These are phyloP conservation scores for Saksenaea oblongispora DNA, from an alignment of 371 early-diverging fungal genomes.

Conservation along the genomic window DNA sequence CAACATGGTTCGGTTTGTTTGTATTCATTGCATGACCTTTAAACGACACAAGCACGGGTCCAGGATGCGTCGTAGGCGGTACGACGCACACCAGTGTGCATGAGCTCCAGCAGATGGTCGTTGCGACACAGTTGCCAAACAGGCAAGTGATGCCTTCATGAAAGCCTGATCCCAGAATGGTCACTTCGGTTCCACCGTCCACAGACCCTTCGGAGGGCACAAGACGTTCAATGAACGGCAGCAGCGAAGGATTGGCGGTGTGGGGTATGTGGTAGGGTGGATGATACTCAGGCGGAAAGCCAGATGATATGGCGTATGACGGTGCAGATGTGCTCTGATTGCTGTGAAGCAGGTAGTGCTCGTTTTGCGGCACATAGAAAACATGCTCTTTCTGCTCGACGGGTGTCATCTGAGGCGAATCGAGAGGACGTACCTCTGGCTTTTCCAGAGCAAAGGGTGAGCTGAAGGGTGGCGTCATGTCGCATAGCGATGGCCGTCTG, in stretches of 20 bases:
- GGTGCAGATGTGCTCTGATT: background rate
- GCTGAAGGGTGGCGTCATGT: background rate
- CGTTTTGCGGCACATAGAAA: background rate
- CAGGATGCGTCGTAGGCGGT: constrained; percentile 70
- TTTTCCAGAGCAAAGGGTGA: background rate
- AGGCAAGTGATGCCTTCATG: constrained; percentile 49
- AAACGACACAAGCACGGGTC: constrained; percentile 70
- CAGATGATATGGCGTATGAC: background rate
- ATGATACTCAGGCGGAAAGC: background rate
- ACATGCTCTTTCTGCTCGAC: background rate
- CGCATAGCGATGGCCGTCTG: constrained; percentile 10
- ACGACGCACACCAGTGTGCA: constrained; percentile 71
- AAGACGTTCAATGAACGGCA: constrained; percentile 40
- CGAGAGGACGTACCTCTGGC: background rate
- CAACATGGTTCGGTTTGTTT: constrained; percentile 24
- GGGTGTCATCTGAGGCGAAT: background rate
- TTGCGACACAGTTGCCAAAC: constrained; percentile 52
- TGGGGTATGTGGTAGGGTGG: background rate
- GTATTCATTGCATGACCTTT: constrained; percentile 41
- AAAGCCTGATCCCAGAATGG: constrained; percentile 73
- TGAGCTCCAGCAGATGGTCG: constrained; percentile 55
- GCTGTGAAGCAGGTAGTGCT: background rate
- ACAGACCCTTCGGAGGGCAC: constrained; percentile 71
- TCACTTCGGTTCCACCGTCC: constrained; percentile 75
- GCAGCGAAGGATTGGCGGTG: background rate